Conservation (phyloP, 179 eudicot species). For the Gypsophila paniculata region DNA sequence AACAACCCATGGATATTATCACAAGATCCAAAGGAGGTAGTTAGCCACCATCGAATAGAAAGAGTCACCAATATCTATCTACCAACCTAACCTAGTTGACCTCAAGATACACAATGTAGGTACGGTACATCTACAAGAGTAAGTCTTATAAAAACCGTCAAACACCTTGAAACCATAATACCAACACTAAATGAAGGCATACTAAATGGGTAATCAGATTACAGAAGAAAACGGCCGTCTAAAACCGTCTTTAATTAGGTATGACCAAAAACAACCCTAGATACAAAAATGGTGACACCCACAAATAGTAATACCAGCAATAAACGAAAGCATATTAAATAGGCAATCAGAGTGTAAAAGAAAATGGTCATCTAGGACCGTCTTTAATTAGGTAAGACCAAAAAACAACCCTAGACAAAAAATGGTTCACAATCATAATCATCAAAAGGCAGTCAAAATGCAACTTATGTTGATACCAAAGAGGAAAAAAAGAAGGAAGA, state of each 20-base stretch:
- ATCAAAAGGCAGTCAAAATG: constrained; percentile 23
- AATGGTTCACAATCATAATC: constrained; percentile 12
- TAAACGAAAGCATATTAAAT: no score
- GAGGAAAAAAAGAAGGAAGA: background rate
- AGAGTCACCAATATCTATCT: constrained; percentile 17
- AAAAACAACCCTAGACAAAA: constrained; percentile 18
- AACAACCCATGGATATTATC: background rate
- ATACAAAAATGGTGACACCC: constrained; percentile 9
- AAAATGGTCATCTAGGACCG: no score
- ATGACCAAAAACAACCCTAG: constrained; percentile 23
- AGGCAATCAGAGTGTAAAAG: no score
- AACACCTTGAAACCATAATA: no score
- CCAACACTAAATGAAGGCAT: no score
- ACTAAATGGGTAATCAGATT: no score
- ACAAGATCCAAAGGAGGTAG: constrained; percentile 11
- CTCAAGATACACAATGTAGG: constrained; percentile 19
- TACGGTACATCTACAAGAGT: background rate
- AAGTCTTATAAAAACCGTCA: no score
- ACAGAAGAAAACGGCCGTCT: no score
- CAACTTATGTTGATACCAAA: constrained; percentile 3
- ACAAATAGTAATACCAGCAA: no score
- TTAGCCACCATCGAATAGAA: constrained; percentile 18
- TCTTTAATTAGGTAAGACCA: no score
- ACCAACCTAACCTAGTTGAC: constrained; percentile 35
- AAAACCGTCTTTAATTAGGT: constrained; percentile 6